A percentile compares a stretch with the other conserved stretches of the same genome.
phyloP scores from a whole-genome alignment of 192 early-diverging fungal species.

The Coemansia sp. region DNA sequence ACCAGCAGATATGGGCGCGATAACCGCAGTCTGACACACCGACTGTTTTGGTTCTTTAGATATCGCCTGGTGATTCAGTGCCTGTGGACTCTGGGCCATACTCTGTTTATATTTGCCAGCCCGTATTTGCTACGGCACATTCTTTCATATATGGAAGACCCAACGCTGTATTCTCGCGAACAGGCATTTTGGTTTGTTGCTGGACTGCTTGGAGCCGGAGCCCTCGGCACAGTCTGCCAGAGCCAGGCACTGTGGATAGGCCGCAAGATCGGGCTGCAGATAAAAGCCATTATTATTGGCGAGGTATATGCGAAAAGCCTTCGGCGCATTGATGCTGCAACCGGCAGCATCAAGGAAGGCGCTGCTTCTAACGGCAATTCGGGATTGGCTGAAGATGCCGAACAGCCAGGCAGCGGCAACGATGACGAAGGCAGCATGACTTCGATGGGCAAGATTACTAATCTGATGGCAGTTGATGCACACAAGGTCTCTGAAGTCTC shows the following conservation, averaged over 20 bases:
- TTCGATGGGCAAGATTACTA: constrained; percentile 64
- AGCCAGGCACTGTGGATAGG: constrained; percentile 72
- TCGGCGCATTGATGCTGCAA: constrained; percentile 52
- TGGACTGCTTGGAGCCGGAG: constrained; percentile 56
- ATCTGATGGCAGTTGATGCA: constrained; percentile 71
- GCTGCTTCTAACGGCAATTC: background rate
- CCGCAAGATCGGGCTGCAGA: constrained; percentile 64
- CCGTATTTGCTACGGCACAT: constrained; percentile 61
- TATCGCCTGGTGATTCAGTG: constrained; percentile 51
- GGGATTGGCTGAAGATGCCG: constrained; percentile 1
- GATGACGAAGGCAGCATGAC: constrained; percentile 39
- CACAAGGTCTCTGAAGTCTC: constrained; percentile 60
- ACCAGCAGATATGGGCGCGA: constrained; percentile 30
- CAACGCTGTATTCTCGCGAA: constrained; percentile 48
- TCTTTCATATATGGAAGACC: constrained; percentile 60
- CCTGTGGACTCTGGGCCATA: constrained; percentile 48
- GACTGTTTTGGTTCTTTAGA: constrained; percentile 53
- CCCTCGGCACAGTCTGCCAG: constrained; percentile 52
- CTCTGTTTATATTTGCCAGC: constrained; percentile 53
- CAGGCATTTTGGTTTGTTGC: constrained; percentile 62
- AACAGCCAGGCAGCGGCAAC: background rate
- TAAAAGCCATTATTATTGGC: constrained; percentile 61
- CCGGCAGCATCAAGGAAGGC: constrained; percentile 10
- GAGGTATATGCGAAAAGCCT: constrained; percentile 74
- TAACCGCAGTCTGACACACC: constrained; percentile 25